These are phyloP conservation scores for Metschnikowia matae DNA, from an alignment of 805 yeast genomes.

Conservation along the genomic window DNA sequence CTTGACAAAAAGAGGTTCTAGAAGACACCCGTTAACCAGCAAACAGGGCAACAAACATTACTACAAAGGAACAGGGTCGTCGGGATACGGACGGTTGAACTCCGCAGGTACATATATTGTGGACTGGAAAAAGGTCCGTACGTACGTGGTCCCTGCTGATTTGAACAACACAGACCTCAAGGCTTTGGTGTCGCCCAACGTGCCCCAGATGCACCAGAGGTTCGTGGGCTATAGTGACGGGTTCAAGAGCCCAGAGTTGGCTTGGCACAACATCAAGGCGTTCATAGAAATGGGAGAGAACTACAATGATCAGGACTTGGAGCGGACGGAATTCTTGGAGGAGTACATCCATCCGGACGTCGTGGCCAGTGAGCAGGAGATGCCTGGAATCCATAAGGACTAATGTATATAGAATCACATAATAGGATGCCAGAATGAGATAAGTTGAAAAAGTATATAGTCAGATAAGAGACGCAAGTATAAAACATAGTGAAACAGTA, in stretches of 20 bases:
- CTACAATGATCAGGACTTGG: slow-evolving; percentile 36
- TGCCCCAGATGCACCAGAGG: slow-evolving; percentile 65
- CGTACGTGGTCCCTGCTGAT: slow-evolving; percentile 76
- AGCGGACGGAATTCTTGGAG: slow-evolving; percentile 32
- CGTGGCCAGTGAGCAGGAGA: slow-evolving; percentile 13
- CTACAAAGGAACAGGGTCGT: slow-evolving; percentile 95
- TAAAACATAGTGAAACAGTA: no score
- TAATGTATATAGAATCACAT: slow-evolving; percentile 7
- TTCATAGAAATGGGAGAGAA: slow-evolving; percentile 71
- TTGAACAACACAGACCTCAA: slow-evolving; percentile 42
- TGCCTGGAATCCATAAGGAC: slow-evolving; percentile 8
- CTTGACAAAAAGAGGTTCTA: slow-evolving; percentile 68
- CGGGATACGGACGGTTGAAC: slow-evolving; percentile 85
- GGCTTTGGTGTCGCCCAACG: slow-evolving; percentile 73
- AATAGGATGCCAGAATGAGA: no score
- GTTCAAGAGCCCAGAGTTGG: slow-evolving; percentile 67
- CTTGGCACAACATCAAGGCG: slow-evolving; percentile 67
- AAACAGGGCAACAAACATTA: slow-evolving; percentile 92
- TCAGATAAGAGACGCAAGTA: no score
- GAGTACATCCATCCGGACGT: slow-evolving; percentile 31
- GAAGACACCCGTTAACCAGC: slow-evolving; percentile 78
- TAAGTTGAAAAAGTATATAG: no score
- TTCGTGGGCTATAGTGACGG: slow-evolving; percentile 70
- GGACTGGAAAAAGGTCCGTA: slow-evolving; percentile 82
- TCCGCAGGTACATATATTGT: slow-evolving; percentile 69